Conservation (phyloP, 495 filamentous ascomycete genomes). For the Neohortaea acidophila region DNA sequence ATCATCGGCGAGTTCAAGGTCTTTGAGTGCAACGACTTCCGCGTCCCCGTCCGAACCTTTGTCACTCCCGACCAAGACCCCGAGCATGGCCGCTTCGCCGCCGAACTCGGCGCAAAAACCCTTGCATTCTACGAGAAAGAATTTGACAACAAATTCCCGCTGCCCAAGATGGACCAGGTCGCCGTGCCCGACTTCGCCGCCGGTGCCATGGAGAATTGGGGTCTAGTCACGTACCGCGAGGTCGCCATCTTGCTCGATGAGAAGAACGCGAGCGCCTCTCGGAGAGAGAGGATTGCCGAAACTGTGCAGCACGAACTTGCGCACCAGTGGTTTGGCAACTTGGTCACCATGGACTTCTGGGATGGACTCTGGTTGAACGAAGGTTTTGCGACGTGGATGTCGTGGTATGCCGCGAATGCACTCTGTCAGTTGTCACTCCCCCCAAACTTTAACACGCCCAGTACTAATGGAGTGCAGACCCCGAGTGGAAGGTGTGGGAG, state of each 20-base stretch:
- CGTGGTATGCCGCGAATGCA: slow-evolving; percentile 57
- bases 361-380: slow-evolving; percentile 97
- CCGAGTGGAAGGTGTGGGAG: slow-evolving; percentile 99
- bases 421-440: too few relatives aligned
- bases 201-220: slow-evolving; percentile 99
- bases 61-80: slow-evolving; percentile 48
- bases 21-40: slow-evolving; percentile 59
- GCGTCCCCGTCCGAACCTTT: slow-evolving; percentile 58
- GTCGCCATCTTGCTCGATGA: slow-evolving; percentile 88
- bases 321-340: slow-evolving; percentile 98
- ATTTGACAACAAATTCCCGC: slow-evolving; percentile 54
- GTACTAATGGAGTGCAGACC: too few relatives aligned
- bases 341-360: slow-evolving; percentile 99
- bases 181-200: slow-evolving; percentile 89
- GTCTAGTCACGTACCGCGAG: slow-evolving; percentile 83
- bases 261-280: slow-evolving; percentile 77
- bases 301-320: slow-evolving; percentile 94
- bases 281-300: slow-evolving; percentile 84
- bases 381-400: slow-evolving; percentile 86
- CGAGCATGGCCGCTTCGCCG: slow-evolving; percentile 51
- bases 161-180: slow-evolving; percentile 93
- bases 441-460: too few relatives aligned
- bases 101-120: slow-evolving; percentile 52
- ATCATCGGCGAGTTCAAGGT: slow-evolving; percentile 62
- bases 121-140: slow-evolving; percentile 61